phyloP scores from a whole-genome alignment of 768 basidiomycete genomes.

The Termitomyces sp. region DNA sequence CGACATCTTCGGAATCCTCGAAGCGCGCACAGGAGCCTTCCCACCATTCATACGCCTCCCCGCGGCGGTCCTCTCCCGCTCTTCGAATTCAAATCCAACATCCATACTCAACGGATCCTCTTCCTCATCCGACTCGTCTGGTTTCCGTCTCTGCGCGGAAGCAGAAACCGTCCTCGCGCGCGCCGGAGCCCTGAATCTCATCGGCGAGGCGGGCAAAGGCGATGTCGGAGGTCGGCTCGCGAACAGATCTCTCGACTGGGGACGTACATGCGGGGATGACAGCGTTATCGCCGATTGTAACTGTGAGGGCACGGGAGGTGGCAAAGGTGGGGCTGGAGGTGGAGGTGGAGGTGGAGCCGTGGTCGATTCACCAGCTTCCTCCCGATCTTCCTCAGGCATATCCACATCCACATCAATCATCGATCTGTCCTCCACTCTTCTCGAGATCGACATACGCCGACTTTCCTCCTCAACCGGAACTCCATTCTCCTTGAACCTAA shows the following conservation, averaged over 20 bases:
- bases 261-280: neutral
- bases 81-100: constrained; percentile 28
- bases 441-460: neutral
- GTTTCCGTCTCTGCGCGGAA: constrained; percentile 3
- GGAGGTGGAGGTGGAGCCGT: neutral
- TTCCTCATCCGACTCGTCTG: constrained; percentile 23
- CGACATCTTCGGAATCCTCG: neutral
- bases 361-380: neutral
- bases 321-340: neutral
- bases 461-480: constrained; percentile 14
- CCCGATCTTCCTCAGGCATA: constrained; percentile 4
- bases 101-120: constrained; percentile 33
- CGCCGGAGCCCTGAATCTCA: constrained; percentile 56
- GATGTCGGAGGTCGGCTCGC: constrained; percentile 62
- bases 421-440: constrained; percentile 14
- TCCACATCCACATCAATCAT: constrained; percentile 35
- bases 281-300: neutral
- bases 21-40: neutral
- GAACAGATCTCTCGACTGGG: constrained; percentile 37
- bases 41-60: neutral
- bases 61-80: neutral
- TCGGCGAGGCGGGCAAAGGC: constrained; percentile 61
- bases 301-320: neutral
- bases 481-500: constrained; percentile 19
- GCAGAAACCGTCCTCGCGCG: constrained; percentile 31